phyloP scores from a whole-genome alignment of 2,329 filamentous ascomycete species.

The Dendrostoma leiphaemia region DNA sequence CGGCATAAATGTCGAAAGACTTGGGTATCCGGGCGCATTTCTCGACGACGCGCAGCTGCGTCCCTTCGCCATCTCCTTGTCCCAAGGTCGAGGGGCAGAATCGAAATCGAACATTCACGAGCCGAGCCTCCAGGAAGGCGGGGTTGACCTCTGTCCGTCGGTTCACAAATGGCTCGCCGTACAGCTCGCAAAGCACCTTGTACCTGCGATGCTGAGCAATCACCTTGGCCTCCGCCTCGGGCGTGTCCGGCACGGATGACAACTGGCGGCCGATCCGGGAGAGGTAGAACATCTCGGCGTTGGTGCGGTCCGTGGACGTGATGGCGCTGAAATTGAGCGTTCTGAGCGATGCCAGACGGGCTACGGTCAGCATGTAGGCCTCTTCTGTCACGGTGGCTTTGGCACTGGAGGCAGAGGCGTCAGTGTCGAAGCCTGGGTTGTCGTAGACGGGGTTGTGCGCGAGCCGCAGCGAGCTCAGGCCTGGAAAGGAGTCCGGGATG shows the following conservation, averaged over 20 bases:
- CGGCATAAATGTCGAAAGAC: slow-evolving; percentile 74
- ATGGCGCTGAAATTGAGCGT: slow-evolving; percentile 74
- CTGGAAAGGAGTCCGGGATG: slow-evolving; percentile 67
- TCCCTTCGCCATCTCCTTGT: not conserved
- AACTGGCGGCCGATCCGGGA: slow-evolving; percentile 78
- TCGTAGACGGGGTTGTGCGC: slow-evolving; percentile 84
- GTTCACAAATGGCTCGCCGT: slow-evolving; percentile 68
- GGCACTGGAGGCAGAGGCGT: slow-evolving; percentile 27
- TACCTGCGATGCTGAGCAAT: slow-evolving; percentile 69
- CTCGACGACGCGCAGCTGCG: too few relatives aligned
- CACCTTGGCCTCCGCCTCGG: slow-evolving; percentile 51
- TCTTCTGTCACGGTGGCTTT: slow-evolving; percentile 64
- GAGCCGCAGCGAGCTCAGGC: slow-evolving; percentile 71
- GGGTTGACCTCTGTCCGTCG: slow-evolving; percentile 63
- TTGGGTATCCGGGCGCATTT: slow-evolving; percentile 61
- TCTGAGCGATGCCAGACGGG: slow-evolving; percentile 66
- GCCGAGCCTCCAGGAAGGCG: slow-evolving; percentile 75
- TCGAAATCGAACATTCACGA: slow-evolving; percentile 57
- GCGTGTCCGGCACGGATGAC: slow-evolving; percentile 51
- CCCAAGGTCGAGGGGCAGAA: not conserved
- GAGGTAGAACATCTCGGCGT: slow-evolving; percentile 93
- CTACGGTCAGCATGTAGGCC: slow-evolving; percentile 84
- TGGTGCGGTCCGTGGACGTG: slow-evolving; percentile 70
- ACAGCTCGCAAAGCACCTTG: slow-evolving; percentile 67
- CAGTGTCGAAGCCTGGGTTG: slow-evolving; percentile 35